A percentile compares a stretch with the other conserved stretches of the same genome.
Conservation (phyloP, 495 filamentous ascomycete species). For the Clohesyomyces aquaticus region DNA sequence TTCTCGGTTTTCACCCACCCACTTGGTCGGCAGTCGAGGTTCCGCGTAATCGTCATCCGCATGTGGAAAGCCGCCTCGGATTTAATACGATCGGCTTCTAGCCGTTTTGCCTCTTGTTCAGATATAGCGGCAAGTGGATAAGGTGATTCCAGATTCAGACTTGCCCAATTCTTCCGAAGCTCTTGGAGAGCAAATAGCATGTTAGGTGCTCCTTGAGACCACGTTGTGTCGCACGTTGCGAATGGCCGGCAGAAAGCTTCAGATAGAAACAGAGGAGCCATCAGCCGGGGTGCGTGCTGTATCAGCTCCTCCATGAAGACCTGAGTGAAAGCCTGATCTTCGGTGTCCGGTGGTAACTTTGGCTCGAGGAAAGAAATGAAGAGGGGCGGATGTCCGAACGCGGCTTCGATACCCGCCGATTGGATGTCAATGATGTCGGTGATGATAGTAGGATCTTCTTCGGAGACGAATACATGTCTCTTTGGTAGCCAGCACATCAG, state of each 20-base stretch:
- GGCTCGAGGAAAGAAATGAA: conserved; percentile 1
- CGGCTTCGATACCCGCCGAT: not conserved
- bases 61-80: not conserved
- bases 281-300: not conserved
- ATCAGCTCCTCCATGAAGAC: not conserved
- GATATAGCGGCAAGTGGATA: not conserved
- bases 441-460: not conserved
- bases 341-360: not conserved
- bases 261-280: not conserved
- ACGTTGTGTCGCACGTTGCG: not conserved
- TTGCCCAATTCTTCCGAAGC: not conserved
- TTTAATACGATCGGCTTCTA: not conserved
- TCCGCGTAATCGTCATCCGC: not conserved
- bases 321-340: not conserved
- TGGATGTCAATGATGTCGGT: not conserved
- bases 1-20: not conserved
- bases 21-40: not conserved
- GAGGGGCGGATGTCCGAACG: not conserved
- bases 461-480: no score
- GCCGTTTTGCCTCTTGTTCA: not conserved
- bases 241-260: not conserved
- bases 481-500: not conserved
- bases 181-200: not conserved
- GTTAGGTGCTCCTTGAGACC: not conserved
- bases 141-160: not conserved